phyloP scores from a whole-genome alignment of 139 green algal genomes.

The Coccomyxa sp. region DNA sequence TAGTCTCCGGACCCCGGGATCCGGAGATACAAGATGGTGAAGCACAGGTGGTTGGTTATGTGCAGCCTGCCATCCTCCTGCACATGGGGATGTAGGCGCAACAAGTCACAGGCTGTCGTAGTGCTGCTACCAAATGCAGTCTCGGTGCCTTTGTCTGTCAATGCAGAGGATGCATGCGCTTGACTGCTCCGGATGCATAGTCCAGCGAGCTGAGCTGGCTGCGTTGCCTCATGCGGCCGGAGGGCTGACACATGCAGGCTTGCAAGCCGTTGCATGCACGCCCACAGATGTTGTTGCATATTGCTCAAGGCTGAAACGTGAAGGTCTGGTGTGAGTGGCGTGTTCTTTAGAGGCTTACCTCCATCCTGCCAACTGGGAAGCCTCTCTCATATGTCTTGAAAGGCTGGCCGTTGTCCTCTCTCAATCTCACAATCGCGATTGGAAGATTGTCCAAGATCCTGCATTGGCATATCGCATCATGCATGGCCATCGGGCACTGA shows the following conservation, averaged over 20 bases:
- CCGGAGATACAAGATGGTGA: constrained; percentile 95
- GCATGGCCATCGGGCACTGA: too few species aligned
- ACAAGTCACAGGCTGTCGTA: background rate
- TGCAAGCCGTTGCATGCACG: too few species aligned
- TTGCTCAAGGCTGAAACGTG: too few species aligned
- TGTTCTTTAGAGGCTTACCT: constrained; percentile 23
- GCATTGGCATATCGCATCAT: constrained; percentile 9
- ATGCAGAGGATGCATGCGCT: too few species aligned
- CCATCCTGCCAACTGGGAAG: constrained; percentile 88
- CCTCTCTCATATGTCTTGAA: constrained; percentile 95
- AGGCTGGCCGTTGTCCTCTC: constrained; percentile 64
- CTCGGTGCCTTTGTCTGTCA: too few species aligned
- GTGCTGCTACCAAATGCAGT: too few species aligned
- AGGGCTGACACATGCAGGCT: too few species aligned
- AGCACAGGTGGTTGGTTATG: constrained; percentile 96
- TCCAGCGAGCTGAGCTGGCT: background rate
- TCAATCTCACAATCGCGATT: constrained; percentile 85
- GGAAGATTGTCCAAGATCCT: constrained; percentile 99
- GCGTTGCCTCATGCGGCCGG: background rate
- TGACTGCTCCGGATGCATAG: too few species aligned
- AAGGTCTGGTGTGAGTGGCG: too few species aligned
- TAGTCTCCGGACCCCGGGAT: constrained; percentile 73
- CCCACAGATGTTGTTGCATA: too few species aligned
- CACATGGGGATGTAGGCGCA: too few species aligned
- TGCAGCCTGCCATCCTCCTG: constrained; percentile 72